These are phyloP conservation scores for Zasmidium citrigriseum DNA, from an alignment of 2,329 filamentous ascomycete genomes.

Conservation along the genomic window DNA sequence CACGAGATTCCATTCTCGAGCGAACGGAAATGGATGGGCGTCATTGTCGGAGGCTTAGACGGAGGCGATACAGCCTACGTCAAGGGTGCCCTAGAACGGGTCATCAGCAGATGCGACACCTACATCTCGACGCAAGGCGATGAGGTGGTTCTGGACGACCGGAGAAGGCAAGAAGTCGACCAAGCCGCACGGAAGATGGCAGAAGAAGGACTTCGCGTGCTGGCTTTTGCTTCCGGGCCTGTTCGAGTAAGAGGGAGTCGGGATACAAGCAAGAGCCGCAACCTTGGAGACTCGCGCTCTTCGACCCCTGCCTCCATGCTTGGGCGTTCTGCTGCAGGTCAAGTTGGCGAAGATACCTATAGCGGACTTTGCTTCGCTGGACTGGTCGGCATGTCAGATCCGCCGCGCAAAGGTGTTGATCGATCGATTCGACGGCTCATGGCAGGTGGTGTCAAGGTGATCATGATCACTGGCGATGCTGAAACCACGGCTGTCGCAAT, in stretches of 20 bases:
- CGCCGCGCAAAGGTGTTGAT: slow-evolving; percentile 85
- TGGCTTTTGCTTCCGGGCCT: slow-evolving; percentile 88
- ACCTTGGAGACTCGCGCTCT: slow-evolving; percentile 19
- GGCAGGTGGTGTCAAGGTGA: slow-evolving; percentile 91
- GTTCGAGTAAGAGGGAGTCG: slow-evolving; percentile 39
- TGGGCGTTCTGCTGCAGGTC: slow-evolving; percentile 4
- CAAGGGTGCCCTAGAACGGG: slow-evolving; percentile 88
- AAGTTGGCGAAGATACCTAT: slow-evolving; percentile 67
- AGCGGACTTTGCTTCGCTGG: slow-evolving; percentile 85
- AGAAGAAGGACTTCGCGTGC: slow-evolving; percentile 80
- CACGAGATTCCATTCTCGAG: slow-evolving; percentile 95
- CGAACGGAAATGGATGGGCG: slow-evolving; percentile 98
- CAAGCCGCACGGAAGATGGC: slow-evolving; percentile 86
- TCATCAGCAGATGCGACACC: slow-evolving; percentile 84
- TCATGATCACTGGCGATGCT: slow-evolving; percentile 98
- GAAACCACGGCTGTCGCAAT: slow-evolving; percentile 94
- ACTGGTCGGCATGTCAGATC: slow-evolving; percentile 95
- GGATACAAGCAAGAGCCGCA: slow-evolving; percentile 13
- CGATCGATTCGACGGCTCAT: slow-evolving; percentile 86
- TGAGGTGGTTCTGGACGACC: slow-evolving; percentile 80
- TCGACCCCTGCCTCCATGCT: slow-evolving; percentile 18
- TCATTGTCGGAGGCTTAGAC: slow-evolving; percentile 66
- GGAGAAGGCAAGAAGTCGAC: slow-evolving; percentile 70
- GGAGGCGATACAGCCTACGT: slow-evolving; percentile 86
- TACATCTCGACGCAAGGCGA: slow-evolving; percentile 84